These are phyloP conservation scores for Inonotus obliquus DNA, from an alignment of 1,284 basidiomycete genomes.

Conservation along the genomic window DNA sequence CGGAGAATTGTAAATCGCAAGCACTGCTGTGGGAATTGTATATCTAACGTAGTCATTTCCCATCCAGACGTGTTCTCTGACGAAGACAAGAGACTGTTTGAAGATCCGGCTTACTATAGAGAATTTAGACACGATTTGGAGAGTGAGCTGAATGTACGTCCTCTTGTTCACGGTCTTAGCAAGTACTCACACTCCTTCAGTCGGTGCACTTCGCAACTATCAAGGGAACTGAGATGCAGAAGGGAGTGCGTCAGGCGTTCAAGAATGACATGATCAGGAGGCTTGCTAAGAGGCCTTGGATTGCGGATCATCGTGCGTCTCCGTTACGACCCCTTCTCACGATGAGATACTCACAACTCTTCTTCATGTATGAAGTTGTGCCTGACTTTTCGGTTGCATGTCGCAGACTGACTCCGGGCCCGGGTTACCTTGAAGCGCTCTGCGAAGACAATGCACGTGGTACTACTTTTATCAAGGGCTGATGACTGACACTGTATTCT, in stretches of 20 bases:
- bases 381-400: conserved; percentile 57
- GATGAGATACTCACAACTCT: not conserved
- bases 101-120: conserved; percentile 46
- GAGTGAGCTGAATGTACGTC: conserved; percentile 45
- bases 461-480: not conserved
- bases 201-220: conserved; percentile 42
- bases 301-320: conserved; percentile 47
- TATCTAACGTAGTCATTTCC: not conserved
- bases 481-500: not conserved
- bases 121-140: conserved; percentile 48
- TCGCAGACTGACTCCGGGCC: conserved; percentile 57
- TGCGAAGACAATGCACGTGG: conserved; percentile 48
- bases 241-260: conserved; percentile 37
- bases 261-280: conserved; percentile 44
- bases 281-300: conserved; percentile 52
- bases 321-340: not conserved
- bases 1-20: conserved; percentile 40
- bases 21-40: not conserved
- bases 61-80: conserved; percentile 44
- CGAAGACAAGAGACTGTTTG: conserved; percentile 46
- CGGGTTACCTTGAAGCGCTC: conserved; percentile 60
- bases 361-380: conserved; percentile 49
- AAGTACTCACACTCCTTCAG: conserved; percentile 27
- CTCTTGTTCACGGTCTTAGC: not conserved
- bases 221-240: conserved; percentile 39